Base-by-base conservation (phyloP, 2,329 filamentous ascomycete species). In the Metarhizium anisopliae region DNA sequence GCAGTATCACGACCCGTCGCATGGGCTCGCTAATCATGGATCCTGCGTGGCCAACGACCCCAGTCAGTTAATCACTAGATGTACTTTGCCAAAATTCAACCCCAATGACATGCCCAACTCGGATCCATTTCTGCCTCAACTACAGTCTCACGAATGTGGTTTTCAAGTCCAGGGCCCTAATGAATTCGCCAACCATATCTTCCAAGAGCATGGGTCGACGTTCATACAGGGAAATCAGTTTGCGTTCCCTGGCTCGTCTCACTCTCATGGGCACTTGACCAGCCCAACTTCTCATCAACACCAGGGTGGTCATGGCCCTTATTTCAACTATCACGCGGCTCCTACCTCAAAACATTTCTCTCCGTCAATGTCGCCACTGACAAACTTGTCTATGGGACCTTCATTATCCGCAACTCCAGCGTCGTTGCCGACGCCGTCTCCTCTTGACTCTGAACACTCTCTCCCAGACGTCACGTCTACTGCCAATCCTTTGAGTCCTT, bases 21-120 rank as follows among this genome's bases (percentile, higher is more conserved):
- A 62, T 40, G 62, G 59, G 6, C 56, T 61, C 8, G 52, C 59
- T 40, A 60, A 66, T 43, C 55, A 59, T 47, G 60, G 62, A 14
- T 60, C 60, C 14, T 69, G 68, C 50, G 53, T 66, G 18, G 66
- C 64, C 25, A 64, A 68, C 43, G 59, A 68, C 42, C 64, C 62
- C 29, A 59, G 55, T 43, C 56, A 64, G 25, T 40, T 64, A 10
- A 60, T 63, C 20, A 57, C 63, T 25, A 64, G 59, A 50, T 69
- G 67, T 54, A 62, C 64, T 1, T 55, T 69, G 50, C 66, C 67
- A 18, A 65, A 62, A 50, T 56, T 58, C 49, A 52, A 35, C 11
- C 53, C 53, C 35, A 57, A 59, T 42, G 56, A 59, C 25, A 49
- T 58, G 45, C 54, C 58, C 11, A 56, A 55, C n/a, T 55, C 55